Evolutionary conservation across 2,329 filamentous ascomycete species (phyloP).

Genomic region (Aspergillus sp.): DNA sequence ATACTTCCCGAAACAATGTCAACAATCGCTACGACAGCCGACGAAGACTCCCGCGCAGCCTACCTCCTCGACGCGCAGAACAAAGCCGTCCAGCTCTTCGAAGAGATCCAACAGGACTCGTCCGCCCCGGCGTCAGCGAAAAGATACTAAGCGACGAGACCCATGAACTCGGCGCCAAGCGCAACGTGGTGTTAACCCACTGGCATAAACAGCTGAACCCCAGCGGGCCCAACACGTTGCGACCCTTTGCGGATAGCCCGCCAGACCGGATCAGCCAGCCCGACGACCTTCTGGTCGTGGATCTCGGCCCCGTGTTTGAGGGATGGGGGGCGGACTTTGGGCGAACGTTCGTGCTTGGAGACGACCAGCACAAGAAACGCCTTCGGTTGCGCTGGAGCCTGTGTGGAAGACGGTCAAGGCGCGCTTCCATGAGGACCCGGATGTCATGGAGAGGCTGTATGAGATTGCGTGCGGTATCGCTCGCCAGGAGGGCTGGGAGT

Average conservation of each 20-base stretch:
- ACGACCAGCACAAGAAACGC: conserved; percentile 44
- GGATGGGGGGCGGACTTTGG: conserved; percentile 55
- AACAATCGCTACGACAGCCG: no score
- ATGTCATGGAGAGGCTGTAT: conserved; percentile 50
- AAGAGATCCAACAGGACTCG: conserved; percentile 46
- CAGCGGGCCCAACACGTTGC: conserved; percentile 50
- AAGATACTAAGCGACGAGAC: conserved; percentile 49
- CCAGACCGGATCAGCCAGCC: conserved; percentile 47
- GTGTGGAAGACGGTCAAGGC: conserved; percentile 47
- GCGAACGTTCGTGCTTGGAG: conserved; percentile 51
- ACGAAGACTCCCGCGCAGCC: conserved; percentile 29
- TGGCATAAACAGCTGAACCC: conserved; percentile 55
- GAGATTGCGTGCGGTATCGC: conserved; percentile 42
- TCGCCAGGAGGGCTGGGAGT: conserved; percentile 42
- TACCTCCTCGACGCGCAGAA: conserved; percentile 46
- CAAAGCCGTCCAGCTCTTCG: conserved; percentile 47
- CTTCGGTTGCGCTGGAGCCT: conserved; percentile 47
- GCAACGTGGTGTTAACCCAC: conserved; percentile 47
- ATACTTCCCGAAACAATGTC: background rate
- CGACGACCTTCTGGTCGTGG: conserved; percentile 53
- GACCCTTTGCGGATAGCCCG: conserved; percentile 49
- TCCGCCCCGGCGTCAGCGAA: conserved; percentile 49
- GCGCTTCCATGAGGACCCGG: conserved; percentile 36
- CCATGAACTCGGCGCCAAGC: conserved; percentile 42
- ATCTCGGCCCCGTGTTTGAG: conserved; percentile 53